These are phyloP conservation scores for Citrus maxima DNA, from an alignment of 345 rosid species.

Conservation along the genomic window DNA sequence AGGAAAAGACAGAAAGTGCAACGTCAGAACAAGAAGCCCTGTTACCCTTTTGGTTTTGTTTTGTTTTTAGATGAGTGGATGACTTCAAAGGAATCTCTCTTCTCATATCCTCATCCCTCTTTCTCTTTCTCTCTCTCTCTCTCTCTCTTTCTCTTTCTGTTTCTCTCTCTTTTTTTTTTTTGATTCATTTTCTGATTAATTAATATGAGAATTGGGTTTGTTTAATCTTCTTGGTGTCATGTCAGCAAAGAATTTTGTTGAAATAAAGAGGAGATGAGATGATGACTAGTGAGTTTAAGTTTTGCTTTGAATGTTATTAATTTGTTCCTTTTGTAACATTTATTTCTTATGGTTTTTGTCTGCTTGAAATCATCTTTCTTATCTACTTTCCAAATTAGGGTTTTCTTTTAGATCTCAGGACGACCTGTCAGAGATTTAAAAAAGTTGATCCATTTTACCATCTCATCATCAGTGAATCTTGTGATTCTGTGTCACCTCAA, in stretches of 20 bases:
- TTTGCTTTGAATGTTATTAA: not conserved
- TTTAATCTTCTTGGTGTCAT: not conserved
- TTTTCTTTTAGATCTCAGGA: constrained; percentile 28
- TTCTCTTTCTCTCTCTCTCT: constrained; percentile 22
- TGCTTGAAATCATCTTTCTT: not conserved
- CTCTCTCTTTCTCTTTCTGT: not conserved
- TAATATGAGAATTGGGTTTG: not conserved
- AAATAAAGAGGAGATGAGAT: not conserved
- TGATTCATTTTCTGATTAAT: not conserved
- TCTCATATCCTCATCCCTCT: constrained; percentile 21
- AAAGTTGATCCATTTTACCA: constrained; percentile 13
- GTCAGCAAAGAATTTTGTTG: constrained; percentile 2
- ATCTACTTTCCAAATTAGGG: constrained; percentile 39
- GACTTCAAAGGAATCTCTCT: constrained; percentile 25
- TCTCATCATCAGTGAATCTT: constrained; percentile 15
- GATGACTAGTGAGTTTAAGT: constrained; percentile 13
- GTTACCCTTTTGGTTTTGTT: constrained; percentile 25
- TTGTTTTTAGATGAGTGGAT: constrained; percentile 35
- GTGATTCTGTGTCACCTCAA: constrained; percentile 19
- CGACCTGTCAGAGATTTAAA: constrained; percentile 9
- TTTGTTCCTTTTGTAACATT: not conserved
- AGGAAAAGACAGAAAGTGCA: constrained; percentile 56
- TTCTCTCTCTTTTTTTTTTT: constrained; percentile 11
- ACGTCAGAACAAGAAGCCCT: constrained; percentile 30
- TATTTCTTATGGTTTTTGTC: not conserved